Conservation (phyloP, 2,329 filamentous ascomycete species). For the Graphilbum sp. region DNA sequence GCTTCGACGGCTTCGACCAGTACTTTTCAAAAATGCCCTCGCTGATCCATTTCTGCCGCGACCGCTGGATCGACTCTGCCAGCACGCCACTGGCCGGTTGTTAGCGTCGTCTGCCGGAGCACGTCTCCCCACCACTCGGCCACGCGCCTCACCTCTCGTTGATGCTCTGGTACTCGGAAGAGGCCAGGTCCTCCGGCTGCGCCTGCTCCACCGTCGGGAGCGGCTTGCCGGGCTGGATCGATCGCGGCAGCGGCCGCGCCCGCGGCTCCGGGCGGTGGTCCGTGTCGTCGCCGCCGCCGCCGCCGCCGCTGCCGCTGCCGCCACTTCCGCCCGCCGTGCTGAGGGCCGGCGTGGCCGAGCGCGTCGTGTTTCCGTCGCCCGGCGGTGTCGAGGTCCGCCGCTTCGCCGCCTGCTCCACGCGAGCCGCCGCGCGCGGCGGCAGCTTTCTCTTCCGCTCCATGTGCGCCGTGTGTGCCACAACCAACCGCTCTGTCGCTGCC, state of each 20-base stretch:
- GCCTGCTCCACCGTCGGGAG: slow-evolving; percentile 53
- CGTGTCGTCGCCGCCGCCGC: slow-evolving; percentile 11
- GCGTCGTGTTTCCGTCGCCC: slow-evolving; percentile 17
- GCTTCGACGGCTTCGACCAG: slow-evolving; percentile 58
- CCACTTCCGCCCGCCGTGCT: slow-evolving; percentile 14
- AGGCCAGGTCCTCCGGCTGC: slow-evolving; percentile 46
- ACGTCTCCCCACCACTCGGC: no score
- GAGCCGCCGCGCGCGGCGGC: slow-evolving; percentile 43
- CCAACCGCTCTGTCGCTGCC: no score
- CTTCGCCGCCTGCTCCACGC: slow-evolving; percentile 42
- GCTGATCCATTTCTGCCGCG: slow-evolving; percentile 55
- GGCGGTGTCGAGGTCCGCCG: slow-evolving; percentile 41
- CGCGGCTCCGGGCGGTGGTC: slow-evolving; percentile 19
- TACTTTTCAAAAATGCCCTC: slow-evolving; percentile 62
- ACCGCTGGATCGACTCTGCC: slow-evolving; percentile 55
- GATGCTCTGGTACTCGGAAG: slow-evolving; percentile 55
- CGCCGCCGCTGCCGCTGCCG: no score
- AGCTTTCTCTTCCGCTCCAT: slow-evolving; percentile 55
- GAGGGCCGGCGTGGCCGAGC: slow-evolving; percentile 28
- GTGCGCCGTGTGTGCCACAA: slow-evolving; percentile 5
- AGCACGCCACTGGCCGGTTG: slow-evolving; percentile 47
- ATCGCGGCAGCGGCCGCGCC: slow-evolving; percentile 39
- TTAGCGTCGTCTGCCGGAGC: no score
- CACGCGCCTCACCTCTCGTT: slow-evolving; percentile 54
- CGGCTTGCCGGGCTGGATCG: slow-evolving; percentile 47